Base-by-base conservation (phyloP, 805 yeast species). In the Blastobotrys robertii region DNA sequence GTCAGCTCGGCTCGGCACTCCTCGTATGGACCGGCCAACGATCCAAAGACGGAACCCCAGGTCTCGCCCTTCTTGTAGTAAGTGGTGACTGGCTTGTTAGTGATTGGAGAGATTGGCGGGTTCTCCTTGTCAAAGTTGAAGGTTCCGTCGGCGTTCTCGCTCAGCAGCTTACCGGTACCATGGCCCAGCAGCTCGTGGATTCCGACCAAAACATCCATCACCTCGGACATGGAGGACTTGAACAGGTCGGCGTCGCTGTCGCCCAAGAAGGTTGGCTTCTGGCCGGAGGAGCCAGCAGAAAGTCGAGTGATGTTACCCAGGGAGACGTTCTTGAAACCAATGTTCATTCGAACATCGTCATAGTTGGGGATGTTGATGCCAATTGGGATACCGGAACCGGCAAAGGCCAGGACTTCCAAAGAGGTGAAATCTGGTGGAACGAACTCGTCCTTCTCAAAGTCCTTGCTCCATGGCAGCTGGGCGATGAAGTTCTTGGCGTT, bases 391-490 rank as follows among this genome's bases (percentile, higher is more conserved):
- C 95, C 95, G 31, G 87, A 77, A 8, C 94, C 90, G 0, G 94
- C 84, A 68, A 86, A 85, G 1, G 95, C 82, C 56, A 86, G 68
- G 2, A 86, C 95, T 63, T 86, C 96, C 53, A 86, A 70, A 1
- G 94, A 84, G 3, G 95, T 84, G 65, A 86, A 86, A 63, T 86
- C 96, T 14, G 96, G 96, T 19, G 95, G 90, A 39, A 84, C 80
- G 62, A 86, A 86, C n/a, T 57, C 71, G 57, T 84, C 92, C 62
- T 86, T 86, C 62, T 86, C 96, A 57, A 70, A 85, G 16, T 70
- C 74, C 44, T 67, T 59, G 45, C 72, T 73, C 96, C 96, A 86
- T 25, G 96, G 95, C 51, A 86, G 70, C 51, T 73, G 62, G 2
- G 68, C 48, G 48, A 86, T 82, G 57, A 77, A 83, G 8, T 66